Evolutionary conservation across 768 basidiomycete species (phyloP).

Genomic region (Amylocystis lapponica): DNA sequence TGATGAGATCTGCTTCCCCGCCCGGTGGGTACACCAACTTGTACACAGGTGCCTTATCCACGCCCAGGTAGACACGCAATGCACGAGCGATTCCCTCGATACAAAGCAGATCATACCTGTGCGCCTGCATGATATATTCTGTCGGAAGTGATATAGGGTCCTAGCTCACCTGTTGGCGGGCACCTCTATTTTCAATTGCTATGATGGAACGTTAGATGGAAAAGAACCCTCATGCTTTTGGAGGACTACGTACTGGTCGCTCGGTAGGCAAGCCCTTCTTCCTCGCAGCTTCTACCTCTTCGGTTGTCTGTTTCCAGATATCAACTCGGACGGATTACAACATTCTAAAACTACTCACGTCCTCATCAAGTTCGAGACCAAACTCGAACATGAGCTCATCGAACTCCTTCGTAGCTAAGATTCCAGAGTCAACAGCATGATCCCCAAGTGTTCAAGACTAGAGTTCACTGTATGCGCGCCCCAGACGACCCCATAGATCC

Average conservation of each 20-base stretch:
- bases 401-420: conserved; percentile 85
- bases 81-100: conserved; percentile 92
- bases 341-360: conserved; percentile 51
- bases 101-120: conserved; percentile 94
- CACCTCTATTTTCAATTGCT: conserved; percentile 98
- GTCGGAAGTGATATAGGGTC: conserved; percentile 5
- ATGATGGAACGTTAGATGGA: conserved; percentile 10
- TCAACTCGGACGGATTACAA: conserved; percentile 5
- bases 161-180: conserved; percentile 83
- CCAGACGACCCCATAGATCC: conserved; percentile 86
- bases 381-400: conserved; percentile 96
- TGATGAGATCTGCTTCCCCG: conserved; percentile 60
- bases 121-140: conserved; percentile 2
- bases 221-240: neutral
- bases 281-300: conserved; percentile 74
- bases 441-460: neutral
- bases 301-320: conserved; percentile 61
- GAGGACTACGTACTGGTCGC: conserved; percentile 54
- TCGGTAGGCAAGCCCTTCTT: conserved; percentile 83
- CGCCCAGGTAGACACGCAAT: conserved; percentile 75
- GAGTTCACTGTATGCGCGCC: conserved; percentile 68
- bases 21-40: conserved; percentile 66
- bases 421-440: neutral
- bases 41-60: conserved; percentile 63
- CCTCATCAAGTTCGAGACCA: conserved; percentile 95